Conservation (phyloP, 495 filamentous ascomycete genomes). For the Aspergillus mulundensis region DNA sequence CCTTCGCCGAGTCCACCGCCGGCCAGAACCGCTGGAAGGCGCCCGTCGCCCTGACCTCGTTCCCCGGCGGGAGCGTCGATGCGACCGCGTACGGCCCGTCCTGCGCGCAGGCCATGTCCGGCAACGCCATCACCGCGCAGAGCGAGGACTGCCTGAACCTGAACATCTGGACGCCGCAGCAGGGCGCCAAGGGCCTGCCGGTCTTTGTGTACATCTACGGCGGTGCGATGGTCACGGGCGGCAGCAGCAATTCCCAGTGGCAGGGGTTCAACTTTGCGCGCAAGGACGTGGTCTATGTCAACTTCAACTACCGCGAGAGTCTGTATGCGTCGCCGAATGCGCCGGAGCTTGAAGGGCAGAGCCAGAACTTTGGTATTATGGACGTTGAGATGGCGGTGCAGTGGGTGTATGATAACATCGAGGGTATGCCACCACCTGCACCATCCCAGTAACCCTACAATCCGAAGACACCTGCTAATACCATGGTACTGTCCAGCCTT, state of each 20-base stretch:
- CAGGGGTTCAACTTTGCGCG: conserved; percentile 27
- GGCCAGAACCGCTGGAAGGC: conserved; percentile 29
- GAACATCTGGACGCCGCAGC: conserved; percentile 22
- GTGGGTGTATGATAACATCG: conserved; percentile 25
- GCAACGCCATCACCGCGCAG: conserved; percentile 18
- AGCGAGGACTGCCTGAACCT: conserved; percentile 30
- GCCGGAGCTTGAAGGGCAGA: conserved; percentile 22
- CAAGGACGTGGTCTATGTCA: conserved; percentile 29
- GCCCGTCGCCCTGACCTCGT: conserved; percentile 14
- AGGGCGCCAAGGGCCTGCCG: conserved; percentile 13
- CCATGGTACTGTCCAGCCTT: no score
- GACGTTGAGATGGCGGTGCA: conserved; percentile 25
- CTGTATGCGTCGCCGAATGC: conserved; percentile 25
- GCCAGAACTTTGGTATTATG: conserved; percentile 28
- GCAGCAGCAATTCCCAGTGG: conserved; percentile 24
- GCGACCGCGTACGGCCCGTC: conserved; percentile 21
- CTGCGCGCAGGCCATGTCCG: conserved; percentile 27
- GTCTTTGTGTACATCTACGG: conserved; percentile 30
- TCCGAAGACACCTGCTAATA: no score
- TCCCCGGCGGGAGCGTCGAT: conserved; percentile 14
- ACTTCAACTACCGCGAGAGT: conserved; percentile 28
- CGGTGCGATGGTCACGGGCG: conserved; percentile 25
- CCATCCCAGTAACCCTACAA: no score
- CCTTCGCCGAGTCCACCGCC: conserved; percentile 24
- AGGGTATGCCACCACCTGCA: conserved; percentile 10